Evolutionary conservation across 257 asterid species (phyloP), one percentile per base, ranked within the genome.

Genomic region (Cynanchum wilfordii): DNA sequence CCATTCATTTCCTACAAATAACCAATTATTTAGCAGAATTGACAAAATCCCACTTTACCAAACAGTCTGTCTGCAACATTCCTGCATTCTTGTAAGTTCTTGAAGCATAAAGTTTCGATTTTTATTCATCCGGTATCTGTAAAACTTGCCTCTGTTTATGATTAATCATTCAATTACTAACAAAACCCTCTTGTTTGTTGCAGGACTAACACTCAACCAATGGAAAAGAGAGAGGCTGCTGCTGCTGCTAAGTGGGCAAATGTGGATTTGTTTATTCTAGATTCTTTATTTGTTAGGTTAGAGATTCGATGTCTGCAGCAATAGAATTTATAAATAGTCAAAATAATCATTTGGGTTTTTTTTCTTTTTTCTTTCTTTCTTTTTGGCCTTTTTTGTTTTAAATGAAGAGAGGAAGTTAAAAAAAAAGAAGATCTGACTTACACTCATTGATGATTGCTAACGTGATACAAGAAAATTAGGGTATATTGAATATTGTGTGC

Each of bases 261-360:
- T 78, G 64, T 66, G 81, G 73, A 62, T 66, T 77, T 65, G 66
- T 44, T 67, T 75, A 60, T 67, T 60, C 55, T 70, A 75, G 93
- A 87, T 93, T 93, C 88, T 86, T 86, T 85, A 74, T 80, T 82
- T 79, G 75, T 79, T 75, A 78, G 76, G 86, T 77, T 67, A 74
- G 70, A 77, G 84, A 86, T 85, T 86, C 88, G 76, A 49, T 82
- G 52, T 22, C 65, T 72, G 60, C 78, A 10, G 67, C 77, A 76
- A 79, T 81, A 83, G 87, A 69, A 85, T 73, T 76, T 76, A 52
- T 75, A 73, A 47, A 78, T 76, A 82, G 86, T 78, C 76, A 82
- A 80, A 82, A 86, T 79, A 87, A 83, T 77, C 82, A 84, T 71
- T 67, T 76, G 69, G 73, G 49, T 22, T 49, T 72, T 40, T 40